Base-by-base conservation (phyloP, 495 filamentous ascomycete species). In the Cercophora samala region DNA sequence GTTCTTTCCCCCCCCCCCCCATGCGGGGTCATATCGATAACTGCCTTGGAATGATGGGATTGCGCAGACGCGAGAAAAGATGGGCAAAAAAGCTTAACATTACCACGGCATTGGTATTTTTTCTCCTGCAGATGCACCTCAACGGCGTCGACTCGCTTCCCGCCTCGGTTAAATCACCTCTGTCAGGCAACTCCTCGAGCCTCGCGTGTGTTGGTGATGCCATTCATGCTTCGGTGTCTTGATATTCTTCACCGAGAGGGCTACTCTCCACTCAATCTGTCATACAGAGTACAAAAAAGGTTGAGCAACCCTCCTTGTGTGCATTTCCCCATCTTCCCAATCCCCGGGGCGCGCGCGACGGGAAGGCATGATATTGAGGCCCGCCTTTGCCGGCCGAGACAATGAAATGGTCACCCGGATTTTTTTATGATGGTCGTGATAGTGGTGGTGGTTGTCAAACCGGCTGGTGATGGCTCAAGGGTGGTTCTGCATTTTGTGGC, bases 231-330 rank as follows among this genome's bases (percentile, higher is more conserved):
- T 56, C 53, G 53, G 18, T 22, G 53, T 56, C n/a, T 22, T 56
- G 13, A 18, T 56, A 56, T 56, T 56, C 53, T 9, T 21, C 37
- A 56, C 22, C 19, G 19, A 56, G n/a, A n/a, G n/a, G n/a, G 22
- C n/a, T 23, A 56, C 53, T 56, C 2, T 56, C 53, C 26, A 29
- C 22, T 18, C n/a, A n/a, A 21, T 6, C n/a, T 18, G 53, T 56
- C 13, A 56, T 56, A 56, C 53, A 23, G 37, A 19, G 53, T 56
- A 56, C 53, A 56, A 56, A 56, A 18, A 23, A 56, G 53, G 53
- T 21, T 23, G 53, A 56, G n/a, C 53, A 46, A 3, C 8, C 13
- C 37, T 46, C 37, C 8, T 8, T 46, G 8, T 46, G 13, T 46
- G 1, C 13, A 11, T 46, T 13, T 2, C 37, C 37, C 37, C 37